Percentiles rank a stretch among this genome's conserved stretches.
These are phyloP conservation scores for Botrytis medusae DNA, from an alignment of 2,329 filamentous ascomycete species.

Conservation along the genomic window DNA sequence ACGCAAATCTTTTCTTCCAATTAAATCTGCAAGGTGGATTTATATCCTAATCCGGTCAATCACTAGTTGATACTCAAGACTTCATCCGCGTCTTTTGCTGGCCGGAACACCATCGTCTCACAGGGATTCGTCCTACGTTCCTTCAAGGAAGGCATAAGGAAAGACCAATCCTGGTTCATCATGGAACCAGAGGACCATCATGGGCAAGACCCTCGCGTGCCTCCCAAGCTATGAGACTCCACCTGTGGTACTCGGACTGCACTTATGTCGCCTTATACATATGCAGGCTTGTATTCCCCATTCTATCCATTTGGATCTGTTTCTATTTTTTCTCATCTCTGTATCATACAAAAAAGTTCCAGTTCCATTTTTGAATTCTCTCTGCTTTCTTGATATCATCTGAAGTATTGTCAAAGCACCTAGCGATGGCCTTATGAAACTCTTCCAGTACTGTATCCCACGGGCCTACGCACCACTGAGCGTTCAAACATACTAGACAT, in stretches of 20 bases:
- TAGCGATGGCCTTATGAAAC: conserved; percentile 30
- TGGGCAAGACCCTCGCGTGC: conserved; percentile 6
- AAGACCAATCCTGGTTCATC: conserved; percentile 14
- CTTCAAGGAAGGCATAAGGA: conserved; percentile 15
- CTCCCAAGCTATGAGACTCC: conserved; percentile 3
- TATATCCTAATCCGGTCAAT: conserved; percentile 1
- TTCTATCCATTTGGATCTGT: neutral
- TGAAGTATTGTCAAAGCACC: conserved; percentile 19
- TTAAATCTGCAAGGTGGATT: neutral
- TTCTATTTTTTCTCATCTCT: neutral
- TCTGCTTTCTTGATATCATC: conserved; percentile 21
- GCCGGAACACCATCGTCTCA: neutral
- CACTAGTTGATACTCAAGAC: conserved; percentile 10
- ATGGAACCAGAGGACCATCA: neutral
- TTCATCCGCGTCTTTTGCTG: conserved; percentile 13
- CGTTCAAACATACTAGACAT: conserved; percentile 22
- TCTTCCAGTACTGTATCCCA: conserved; percentile 16
- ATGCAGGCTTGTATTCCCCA: conserved; percentile 12
- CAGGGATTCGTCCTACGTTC: conserved; percentile 9
- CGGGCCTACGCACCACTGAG: conserved; percentile 27
- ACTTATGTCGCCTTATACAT: conserved; percentile 20
- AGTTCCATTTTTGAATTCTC: conserved; percentile 10
- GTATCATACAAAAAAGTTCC: conserved; percentile 1
- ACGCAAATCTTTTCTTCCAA: conserved; percentile 1
- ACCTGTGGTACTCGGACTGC: conserved; percentile 4